Base-by-base conservation (phyloP, 2,329 filamentous ascomycete genomes). In the Trichoderma asperellum region DNA sequence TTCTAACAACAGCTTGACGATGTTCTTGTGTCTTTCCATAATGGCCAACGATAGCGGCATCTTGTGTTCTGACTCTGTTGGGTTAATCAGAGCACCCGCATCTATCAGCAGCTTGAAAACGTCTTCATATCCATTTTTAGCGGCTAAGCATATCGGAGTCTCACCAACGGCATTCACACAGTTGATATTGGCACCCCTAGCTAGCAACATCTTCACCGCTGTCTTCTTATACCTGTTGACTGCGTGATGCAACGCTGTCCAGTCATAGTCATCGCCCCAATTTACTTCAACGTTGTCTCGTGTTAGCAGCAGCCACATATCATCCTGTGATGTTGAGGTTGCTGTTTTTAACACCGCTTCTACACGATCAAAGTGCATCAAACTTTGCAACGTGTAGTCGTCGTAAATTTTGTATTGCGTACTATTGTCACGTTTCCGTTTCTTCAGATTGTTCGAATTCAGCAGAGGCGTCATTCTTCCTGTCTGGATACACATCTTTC, bases 241-340 rank as follows among this genome's bases (percentile, higher is more conserved):
- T 21, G 60, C 47, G 8, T 21, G 21, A 14, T 21, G 11, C 10
- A 63, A 53, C 10, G 47, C 21, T 7, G n/a, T 37, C 21, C 11
- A 16, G 24, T 2, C 18, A 29, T 14, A 5, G 4, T 40, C 21
- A 63, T 55, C 52, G 35, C 18, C 1, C 24, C n/a, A 24, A 4
- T 56, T 16, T 7, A 56, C 21, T 1, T 21, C 35, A 16, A 56
- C 18, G n/a, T 65, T 52, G 12, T 40, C 35, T 24, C 62, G 24
- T 18, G 62, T 65, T 4, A 65, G 27, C 7, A 65, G 27, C 1
- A 65, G 35, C 62, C 62, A 65, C 32, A 56, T 35, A 11, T 29
- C 12, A 6, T 56, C 52, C 18, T 32, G 16, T 7, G 10, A 43
- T n/a, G 37, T 2, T n/a, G 37, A 43, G 5, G 2, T 43, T 18